These are phyloP conservation scores for Ceratorhiza oryzae-sativae DNA, from an alignment of 1,284 basidiomycete species.

Conservation along the genomic window DNA sequence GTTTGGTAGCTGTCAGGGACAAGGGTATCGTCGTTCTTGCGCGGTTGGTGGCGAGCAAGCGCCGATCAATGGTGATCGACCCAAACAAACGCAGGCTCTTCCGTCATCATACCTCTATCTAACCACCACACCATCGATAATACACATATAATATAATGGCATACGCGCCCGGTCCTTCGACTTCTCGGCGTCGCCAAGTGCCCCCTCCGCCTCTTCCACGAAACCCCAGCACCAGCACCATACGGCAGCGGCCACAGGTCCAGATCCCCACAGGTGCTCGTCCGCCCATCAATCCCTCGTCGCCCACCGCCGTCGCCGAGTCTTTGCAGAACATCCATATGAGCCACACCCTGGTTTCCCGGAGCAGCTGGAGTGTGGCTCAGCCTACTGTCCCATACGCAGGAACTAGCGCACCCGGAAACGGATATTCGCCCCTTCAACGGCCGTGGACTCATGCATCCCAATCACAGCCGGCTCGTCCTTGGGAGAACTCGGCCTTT, in stretches of 20 bases:
- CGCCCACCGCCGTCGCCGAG: slow-evolving; percentile 14
- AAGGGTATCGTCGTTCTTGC: background rate
- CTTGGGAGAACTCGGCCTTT: slow-evolving; percentile 35
- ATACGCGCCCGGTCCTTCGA: slow-evolving; percentile 23
- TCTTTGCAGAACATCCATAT: slow-evolving; percentile 6
- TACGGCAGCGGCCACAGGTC: slow-evolving; percentile 27
- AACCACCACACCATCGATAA: background rate
- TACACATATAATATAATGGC: slow-evolving; percentile 16
- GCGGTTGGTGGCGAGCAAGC: background rate
- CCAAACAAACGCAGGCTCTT: slow-evolving; percentile 18
- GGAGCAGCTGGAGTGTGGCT: background rate
- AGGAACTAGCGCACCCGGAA: background rate
- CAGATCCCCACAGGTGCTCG: slow-evolving; percentile 24
- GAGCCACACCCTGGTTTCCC: background rate
- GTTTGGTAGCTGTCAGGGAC: background rate
- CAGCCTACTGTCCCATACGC: background rate
- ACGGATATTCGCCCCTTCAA: slow-evolving; percentile 2
- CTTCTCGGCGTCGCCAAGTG: slow-evolving; percentile 14
- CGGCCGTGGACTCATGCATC: background rate
- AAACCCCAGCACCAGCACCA: slow-evolving; percentile 10
- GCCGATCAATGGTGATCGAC: slow-evolving; percentile 18
- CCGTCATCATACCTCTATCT: slow-evolving; percentile 3
- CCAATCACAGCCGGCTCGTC: background rate
- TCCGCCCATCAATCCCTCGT: slow-evolving; percentile 23
- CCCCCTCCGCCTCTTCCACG: slow-evolving; percentile 16